A percentile compares a stretch with the other conserved stretches of the same genome.
Evolutionary conservation across 805 yeast species (phyloP).

Genomic region (Scheffersomyces amazonensis): DNA sequence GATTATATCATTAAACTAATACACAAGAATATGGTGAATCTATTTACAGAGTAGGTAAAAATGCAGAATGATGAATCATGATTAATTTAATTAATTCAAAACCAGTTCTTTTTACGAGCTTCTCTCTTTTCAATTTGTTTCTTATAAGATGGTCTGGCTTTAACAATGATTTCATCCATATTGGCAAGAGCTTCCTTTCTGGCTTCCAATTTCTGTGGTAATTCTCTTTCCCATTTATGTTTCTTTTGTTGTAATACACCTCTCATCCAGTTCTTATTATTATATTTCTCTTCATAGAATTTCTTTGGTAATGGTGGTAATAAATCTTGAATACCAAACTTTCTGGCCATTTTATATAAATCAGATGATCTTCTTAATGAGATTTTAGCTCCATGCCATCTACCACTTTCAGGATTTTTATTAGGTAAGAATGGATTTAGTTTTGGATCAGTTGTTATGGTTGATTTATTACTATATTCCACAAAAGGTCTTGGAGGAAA

Average conservation of each 20-base stretch:
- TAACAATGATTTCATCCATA: constrained; percentile 64
- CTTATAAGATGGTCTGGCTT: constrained; percentile 51
- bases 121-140: constrained; percentile 36
- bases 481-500: constrained; percentile 84
- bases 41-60: no score
- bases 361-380: constrained; percentile 82
- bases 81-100: constrained; percentile 8
- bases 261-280: constrained; percentile 63
- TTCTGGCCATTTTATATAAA: constrained; percentile 75
- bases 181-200: constrained; percentile 64
- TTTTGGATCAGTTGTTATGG: constrained; percentile 60
- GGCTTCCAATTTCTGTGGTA: constrained; percentile 54
- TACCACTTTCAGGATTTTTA: constrained; percentile 77
- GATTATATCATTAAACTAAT: no score
- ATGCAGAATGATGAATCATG: no score
- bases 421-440: constrained; percentile 89
- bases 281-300: constrained; percentile 77
- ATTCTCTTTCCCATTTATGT: constrained; percentile 72
- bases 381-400: constrained; percentile 71
- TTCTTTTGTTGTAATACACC: constrained; percentile 81
- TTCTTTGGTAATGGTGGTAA: constrained; percentile 69
- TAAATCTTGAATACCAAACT: constrained; percentile 75
- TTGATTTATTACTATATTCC: constrained; percentile 61
- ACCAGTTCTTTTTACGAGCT: constrained; percentile 36
- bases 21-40: no score